These are phyloP conservation scores for Dryas octopetala DNA, from an alignment of 306 rosid species.

Conservation along the genomic window DNA sequence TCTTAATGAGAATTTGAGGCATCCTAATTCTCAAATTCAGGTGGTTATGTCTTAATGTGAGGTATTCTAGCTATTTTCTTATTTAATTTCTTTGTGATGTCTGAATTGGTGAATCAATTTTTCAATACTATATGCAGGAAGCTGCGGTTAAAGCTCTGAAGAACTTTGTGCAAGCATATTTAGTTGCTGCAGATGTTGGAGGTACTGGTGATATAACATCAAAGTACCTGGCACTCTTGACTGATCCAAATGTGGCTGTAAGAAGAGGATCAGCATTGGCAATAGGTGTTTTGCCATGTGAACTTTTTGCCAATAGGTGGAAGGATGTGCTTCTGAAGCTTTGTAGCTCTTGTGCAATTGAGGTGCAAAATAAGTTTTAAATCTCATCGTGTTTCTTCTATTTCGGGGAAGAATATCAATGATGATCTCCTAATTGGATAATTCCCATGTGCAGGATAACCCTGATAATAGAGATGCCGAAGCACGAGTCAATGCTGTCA, in stretches of 20 bases:
- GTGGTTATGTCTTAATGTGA: conserved; percentile 38
- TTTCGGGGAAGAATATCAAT: conserved; percentile 9
- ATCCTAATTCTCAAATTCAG: conserved; percentile 97
- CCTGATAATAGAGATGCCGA: conserved; percentile 91
- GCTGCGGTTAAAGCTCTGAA: conserved; percentile 78
- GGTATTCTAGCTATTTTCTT: conserved; percentile 9
- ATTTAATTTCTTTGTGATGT: conserved; percentile 24
- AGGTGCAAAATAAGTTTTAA: conserved; percentile 50
- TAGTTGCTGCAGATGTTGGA: conserved; percentile 46
- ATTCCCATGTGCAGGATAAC: conserved; percentile 61
- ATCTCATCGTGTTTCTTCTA: conserved; percentile 22
- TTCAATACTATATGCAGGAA: conserved; percentile 48
- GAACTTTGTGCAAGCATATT: conserved; percentile 65
- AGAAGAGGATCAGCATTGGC: conserved; percentile 97
- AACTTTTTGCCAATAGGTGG: conserved; percentile 69
- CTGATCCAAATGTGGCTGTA: conserved; percentile 78
- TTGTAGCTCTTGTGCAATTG: conserved; percentile 66
- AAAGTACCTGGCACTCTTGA: conserved; percentile 72
- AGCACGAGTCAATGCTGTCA: conserved; percentile 91
- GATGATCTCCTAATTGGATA: conserved; percentile 14
- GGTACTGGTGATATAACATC: conserved; percentile 47
- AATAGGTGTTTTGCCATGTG: conserved; percentile 71
- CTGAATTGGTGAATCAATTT: conserved; percentile 22
- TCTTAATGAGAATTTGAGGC: conserved; percentile 86
- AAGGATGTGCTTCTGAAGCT: conserved; percentile 77